Base-by-base conservation (phyloP, 345 rosid species). In the Orychophragmus violaceus region DNA sequence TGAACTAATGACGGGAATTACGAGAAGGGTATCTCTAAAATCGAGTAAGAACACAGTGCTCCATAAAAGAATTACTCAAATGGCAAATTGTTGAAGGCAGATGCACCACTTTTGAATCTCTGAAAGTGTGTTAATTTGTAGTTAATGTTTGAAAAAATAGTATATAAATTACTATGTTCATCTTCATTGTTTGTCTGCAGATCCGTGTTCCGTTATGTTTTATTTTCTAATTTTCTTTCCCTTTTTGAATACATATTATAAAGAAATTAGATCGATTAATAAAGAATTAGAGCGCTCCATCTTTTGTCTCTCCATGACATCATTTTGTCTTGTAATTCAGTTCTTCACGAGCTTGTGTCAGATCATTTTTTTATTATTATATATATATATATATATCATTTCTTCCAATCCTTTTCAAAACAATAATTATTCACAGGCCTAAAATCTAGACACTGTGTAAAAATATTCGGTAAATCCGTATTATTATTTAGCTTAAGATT, bases 281-380 rank as follows among this genome's bases (percentile, higher is more conserved):
- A 51, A 61, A 32, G 61, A 60, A 67, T 32, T 52, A 67, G 74
- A 61, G 69, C 77, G 69, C 77, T 68, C 77, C 77, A 74, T 74
- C 59, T 61, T 74, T 61, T 61, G 81, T 75, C 81, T 76, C 70
- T 82, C 86, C 79, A 87, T 79, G 85, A 82, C 95, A 74, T 80
- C 77, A 62, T 85, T 82, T 91, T 89, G 96, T 85, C 88, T 61
- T 82, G 82, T 84, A 83, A 77, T 76, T 80, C 83, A 80, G 80
- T 80, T 79, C 80, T 79, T 89, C 95, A 91, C 91, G 95, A 88
- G 95, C 80, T 66, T 74, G 81, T 87, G 96, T 89, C 96, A 91
- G 98, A 78, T 75, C 39, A 59, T 30, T 72, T 71, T 78, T 33
- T 52, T 36, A n/a, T n/a, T n/a, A n/a, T n/a, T n/a, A n/a, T 17